Percentiles rank a stretch among this genome's conserved stretches.
phyloP scores from a whole-genome alignment of 257 asterid species.

The Solanum chaucha region DNA sequence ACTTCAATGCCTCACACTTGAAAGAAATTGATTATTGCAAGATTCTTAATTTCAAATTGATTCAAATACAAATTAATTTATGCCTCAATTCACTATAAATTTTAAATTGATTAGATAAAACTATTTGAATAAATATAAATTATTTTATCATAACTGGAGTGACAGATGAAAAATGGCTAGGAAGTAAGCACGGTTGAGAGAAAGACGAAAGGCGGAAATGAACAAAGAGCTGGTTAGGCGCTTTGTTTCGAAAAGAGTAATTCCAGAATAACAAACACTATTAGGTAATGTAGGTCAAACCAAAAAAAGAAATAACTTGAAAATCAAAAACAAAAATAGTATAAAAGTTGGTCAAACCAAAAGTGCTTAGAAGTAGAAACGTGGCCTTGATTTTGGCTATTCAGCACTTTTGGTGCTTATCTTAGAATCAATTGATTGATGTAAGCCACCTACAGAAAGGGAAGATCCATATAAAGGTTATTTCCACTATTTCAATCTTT shows the following conservation, averaged over 20 bases:
- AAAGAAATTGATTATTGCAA: background rate
- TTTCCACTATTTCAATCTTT: background rate
- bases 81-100: background rate
- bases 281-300: background rate
- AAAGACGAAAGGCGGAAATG: background rate
- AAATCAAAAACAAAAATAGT: background rate
- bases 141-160: background rate
- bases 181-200: background rate
- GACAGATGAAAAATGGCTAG: background rate
- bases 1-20: background rate
- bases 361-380: background rate
- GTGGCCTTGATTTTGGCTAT: background rate
- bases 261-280: background rate
- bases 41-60: background rate
- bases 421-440: background rate
- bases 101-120: background rate
- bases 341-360: background rate
- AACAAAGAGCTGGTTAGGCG: background rate
- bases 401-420: background rate
- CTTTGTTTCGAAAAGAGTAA: background rate
- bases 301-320: background rate
- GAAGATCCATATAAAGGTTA: background rate
- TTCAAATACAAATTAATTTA: background rate
- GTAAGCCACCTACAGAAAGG: background rate
- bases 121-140: background rate